Percentiles rank a stretch among this genome's conserved stretches.
phyloP scores from a whole-genome alignment of 768 basidiomycete genomes.

The Auriscalpium orientale region DNA sequence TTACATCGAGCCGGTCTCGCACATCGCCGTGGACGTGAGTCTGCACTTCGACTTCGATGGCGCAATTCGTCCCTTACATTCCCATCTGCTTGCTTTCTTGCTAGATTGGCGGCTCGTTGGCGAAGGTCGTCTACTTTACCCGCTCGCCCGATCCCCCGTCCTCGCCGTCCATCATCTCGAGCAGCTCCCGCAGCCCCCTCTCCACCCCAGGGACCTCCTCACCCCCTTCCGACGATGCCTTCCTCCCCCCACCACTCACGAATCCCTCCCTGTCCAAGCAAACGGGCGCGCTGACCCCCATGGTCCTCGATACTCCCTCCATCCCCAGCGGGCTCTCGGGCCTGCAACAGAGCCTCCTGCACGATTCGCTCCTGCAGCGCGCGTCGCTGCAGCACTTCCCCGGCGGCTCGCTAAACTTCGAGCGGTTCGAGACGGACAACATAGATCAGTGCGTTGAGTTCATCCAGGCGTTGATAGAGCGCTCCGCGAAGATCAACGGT shows the following conservation, averaged over 20 bases:
- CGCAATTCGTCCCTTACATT: slow-evolving; percentile 1
- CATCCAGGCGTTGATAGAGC: slow-evolving; percentile 78
- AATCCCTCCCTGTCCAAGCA: slow-evolving; percentile 32
- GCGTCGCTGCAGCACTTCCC: slow-evolving; percentile 78
- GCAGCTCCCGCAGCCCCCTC: slow-evolving; percentile 37
- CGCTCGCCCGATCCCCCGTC: slow-evolving; percentile 82
- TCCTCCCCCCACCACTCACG: slow-evolving; percentile 21
- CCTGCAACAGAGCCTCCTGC: slow-evolving; percentile 39
- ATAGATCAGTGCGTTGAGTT: slow-evolving; percentile 81
- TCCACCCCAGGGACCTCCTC: slow-evolving; percentile 31
- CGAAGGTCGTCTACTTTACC: slow-evolving; percentile 98
- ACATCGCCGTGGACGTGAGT: slow-evolving; percentile 95
- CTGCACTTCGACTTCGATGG: slow-evolving; percentile 4
- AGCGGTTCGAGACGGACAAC: slow-evolving; percentile 90
- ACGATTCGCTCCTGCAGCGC: slow-evolving; percentile 60
- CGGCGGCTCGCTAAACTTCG: slow-evolving; percentile 95
- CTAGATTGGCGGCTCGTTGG: slow-evolving; percentile 93
- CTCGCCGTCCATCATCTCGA: slow-evolving; percentile 62
- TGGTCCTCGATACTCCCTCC: slow-evolving; percentile 41
- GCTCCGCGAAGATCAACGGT: slow-evolving; percentile 77
- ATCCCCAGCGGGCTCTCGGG: slow-evolving; percentile 30
- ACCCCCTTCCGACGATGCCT: slow-evolving; percentile 19
- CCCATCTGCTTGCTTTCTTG: slow-evolving; percentile 6
- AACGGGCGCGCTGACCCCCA: slow-evolving; percentile 78
- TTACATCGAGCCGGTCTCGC: slow-evolving; percentile 94